Percentiles rank a stretch among this genome's conserved stretches.
Conservation (phyloP, 768 basidiomycete species). For the Fibroporia radiculosa region DNA sequence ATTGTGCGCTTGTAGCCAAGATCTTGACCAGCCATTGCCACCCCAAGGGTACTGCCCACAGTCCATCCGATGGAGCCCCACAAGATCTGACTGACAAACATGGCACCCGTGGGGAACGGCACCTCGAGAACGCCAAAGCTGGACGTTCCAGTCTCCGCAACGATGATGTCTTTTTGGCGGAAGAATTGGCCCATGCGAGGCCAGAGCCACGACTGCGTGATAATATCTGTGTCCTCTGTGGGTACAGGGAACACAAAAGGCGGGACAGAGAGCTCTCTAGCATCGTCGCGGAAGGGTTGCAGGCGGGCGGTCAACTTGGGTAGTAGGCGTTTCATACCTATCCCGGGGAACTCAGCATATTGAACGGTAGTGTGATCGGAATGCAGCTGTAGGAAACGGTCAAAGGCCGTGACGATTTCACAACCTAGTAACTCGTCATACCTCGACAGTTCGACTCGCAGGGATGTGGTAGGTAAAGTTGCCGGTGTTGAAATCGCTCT, state of each 20-base stretch:
- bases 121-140: slow-evolving; percentile 82
- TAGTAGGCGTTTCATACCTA: slow-evolving; percentile 74
- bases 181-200: slow-evolving; percentile 71
- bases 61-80: slow-evolving; percentile 95
- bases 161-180: slow-evolving; percentile 60
- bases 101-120: slow-evolving; percentile 61
- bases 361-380: slow-evolving; percentile 63
- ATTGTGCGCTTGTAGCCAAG: slow-evolving; percentile 57
- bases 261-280: slow-evolving; percentile 40
- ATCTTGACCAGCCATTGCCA: slow-evolving; percentile 73
- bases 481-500: slow-evolving; percentile 83
- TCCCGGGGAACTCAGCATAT: slow-evolving; percentile 52
- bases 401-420: background rate
- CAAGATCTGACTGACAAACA: slow-evolving; percentile 69
- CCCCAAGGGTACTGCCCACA: slow-evolving; percentile 71
- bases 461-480: slow-evolving; percentile 76
- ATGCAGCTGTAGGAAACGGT: slow-evolving; percentile 47
- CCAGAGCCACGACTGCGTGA: slow-evolving; percentile 83
- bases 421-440: slow-evolving; percentile 16
- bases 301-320: slow-evolving; percentile 59
- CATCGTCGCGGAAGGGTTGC: slow-evolving; percentile 30
- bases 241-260: slow-evolving; percentile 35
- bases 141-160: slow-evolving; percentile 88
- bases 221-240: slow-evolving; percentile 39
- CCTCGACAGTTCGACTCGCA: slow-evolving; percentile 53